These are phyloP conservation scores for Pseudonectria buxi DNA, from an alignment of 2,329 filamentous ascomycete genomes.

Conservation along the genomic window DNA sequence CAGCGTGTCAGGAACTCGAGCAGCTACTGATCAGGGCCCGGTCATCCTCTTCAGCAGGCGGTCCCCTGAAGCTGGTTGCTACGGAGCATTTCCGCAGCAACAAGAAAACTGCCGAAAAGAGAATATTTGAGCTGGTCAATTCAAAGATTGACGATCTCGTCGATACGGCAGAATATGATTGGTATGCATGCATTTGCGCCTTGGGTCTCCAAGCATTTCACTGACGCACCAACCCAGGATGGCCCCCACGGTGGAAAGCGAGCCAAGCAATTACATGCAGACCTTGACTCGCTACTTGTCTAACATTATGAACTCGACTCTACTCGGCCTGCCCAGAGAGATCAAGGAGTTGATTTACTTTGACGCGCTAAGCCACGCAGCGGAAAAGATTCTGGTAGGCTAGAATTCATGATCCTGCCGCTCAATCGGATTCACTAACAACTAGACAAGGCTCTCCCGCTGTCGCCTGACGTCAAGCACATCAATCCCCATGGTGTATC, in stretches of 20 bases:
- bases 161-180: slow-evolving; percentile 96
- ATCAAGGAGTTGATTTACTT: slow-evolving; percentile 99
- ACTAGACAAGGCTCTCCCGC: slow-evolving; percentile 56
- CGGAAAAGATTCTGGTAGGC: slow-evolving; percentile 71
- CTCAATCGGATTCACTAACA: slow-evolving; percentile 9
- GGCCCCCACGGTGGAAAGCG: slow-evolving; percentile 51
- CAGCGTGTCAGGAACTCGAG: slow-evolving; percentile 84
- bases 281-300: slow-evolving; percentile 87
- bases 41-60: slow-evolving; percentile 73
- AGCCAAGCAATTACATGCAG: slow-evolving; percentile 91
- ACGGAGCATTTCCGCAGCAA: slow-evolving; percentile 82
- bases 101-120: slow-evolving; percentile 93
- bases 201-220: not conserved
- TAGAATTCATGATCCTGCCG: no score
- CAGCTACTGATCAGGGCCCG: slow-evolving; percentile 77
- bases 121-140: slow-evolving; percentile 97
- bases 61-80: slow-evolving; percentile 70
- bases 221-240: slow-evolving; percentile 32
- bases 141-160: slow-evolving; percentile 97
- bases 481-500: slow-evolving; percentile 84
- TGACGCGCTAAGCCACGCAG: slow-evolving; percentile 86
- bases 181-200: slow-evolving; percentile 45
- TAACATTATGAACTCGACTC: slow-evolving; percentile 93
- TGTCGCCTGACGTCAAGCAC: slow-evolving; percentile 70
- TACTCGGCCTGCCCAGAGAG: slow-evolving; percentile 85